A percentile compares a stretch with the other conserved stretches of the same genome.
These are phyloP conservation scores for Jaminaea rosea DNA, from an alignment of 1,284 basidiomycete genomes.

Conservation along the genomic window DNA sequence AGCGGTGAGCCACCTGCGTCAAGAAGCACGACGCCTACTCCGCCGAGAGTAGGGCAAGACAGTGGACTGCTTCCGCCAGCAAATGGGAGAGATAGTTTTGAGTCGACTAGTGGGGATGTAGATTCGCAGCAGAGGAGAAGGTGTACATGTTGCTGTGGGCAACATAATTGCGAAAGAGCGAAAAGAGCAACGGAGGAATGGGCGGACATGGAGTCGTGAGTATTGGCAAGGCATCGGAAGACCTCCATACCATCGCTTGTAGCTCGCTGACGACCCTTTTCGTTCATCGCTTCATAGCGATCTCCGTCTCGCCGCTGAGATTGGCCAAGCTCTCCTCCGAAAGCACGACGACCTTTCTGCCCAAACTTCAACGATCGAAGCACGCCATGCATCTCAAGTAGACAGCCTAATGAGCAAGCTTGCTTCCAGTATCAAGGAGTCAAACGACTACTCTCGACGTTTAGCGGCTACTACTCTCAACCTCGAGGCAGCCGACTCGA, in stretches of 20 bases:
- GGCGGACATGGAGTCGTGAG: constrained; percentile 42
- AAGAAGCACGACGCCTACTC: no score
- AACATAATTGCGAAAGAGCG: constrained; percentile 26
- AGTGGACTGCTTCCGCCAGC: no score
- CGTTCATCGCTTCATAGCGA: no score
- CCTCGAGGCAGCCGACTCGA: constrained; percentile 69
- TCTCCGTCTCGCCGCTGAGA: constrained; percentile 59
- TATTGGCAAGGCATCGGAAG: no score
- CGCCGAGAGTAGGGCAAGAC: no score
- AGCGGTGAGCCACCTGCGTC: no score
- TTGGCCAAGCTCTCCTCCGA: constrained; percentile 78
- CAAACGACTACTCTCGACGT: constrained; percentile 52
- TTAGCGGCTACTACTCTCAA: constrained; percentile 72
- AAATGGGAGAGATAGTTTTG: no score
- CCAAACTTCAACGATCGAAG: constrained; percentile 35
- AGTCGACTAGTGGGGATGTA: no score
- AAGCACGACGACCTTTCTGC: constrained; percentile 77
- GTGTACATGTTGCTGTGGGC: constrained; percentile 37
- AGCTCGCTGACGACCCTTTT: no score
- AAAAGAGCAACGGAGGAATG: constrained; percentile 34
- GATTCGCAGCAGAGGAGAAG: constrained; percentile 1
- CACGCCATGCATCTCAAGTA: constrained; percentile 24
- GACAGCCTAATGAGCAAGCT: constrained; percentile 34
- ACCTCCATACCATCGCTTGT: no score
- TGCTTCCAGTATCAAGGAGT: constrained; percentile 28